phyloP scores from a whole-genome alignment of 2,329 filamentous ascomycete genomes.

The Nannizziopsis arthrosporioides region DNA sequence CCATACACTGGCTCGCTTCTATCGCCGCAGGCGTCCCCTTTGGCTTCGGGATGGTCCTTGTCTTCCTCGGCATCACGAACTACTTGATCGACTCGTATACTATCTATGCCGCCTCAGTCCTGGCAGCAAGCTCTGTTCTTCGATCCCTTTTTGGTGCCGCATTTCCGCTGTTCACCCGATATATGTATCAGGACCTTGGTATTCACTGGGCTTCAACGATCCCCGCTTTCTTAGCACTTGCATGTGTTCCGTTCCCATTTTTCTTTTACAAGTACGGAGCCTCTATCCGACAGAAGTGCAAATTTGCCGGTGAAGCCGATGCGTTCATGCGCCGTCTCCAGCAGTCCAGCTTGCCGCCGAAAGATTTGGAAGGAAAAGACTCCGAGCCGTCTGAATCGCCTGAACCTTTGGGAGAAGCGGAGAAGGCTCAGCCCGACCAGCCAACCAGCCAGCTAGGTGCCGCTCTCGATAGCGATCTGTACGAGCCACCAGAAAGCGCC shows the following conservation, averaged over 20 bases:
- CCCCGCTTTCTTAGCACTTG: constrained; percentile 61
- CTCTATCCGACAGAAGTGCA: constrained; percentile 53
- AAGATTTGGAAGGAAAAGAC: constrained; percentile 2
- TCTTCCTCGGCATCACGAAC: constrained; percentile 55
- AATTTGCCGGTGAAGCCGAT: constrained; percentile 57
- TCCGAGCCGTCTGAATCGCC: background rate
- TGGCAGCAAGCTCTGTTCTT: constrained; percentile 68
- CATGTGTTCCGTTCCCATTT: constrained; percentile 62
- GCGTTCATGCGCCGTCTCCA: constrained; percentile 43
- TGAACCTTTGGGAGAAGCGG: background rate
- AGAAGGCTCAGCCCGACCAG: background rate
- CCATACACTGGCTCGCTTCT: constrained; percentile 45
- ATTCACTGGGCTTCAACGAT: constrained; percentile 66
- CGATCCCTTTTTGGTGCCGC: constrained; percentile 65
- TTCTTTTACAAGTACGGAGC: constrained; percentile 63
- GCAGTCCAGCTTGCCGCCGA: background rate
- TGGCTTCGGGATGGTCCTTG: constrained; percentile 45
- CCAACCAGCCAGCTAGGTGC: background rate
- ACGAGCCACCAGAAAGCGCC: too few species aligned
- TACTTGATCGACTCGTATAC: constrained; percentile 60
- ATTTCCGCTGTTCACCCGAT: constrained; percentile 62
- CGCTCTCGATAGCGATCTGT: background rate
- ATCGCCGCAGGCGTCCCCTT: constrained; percentile 43
- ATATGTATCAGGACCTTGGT: constrained; percentile 44
- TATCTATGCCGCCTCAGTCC: constrained; percentile 63